Conservation (phyloP, 768 basidiomycete genomes). For the Boletus vinaceobasis region DNA sequence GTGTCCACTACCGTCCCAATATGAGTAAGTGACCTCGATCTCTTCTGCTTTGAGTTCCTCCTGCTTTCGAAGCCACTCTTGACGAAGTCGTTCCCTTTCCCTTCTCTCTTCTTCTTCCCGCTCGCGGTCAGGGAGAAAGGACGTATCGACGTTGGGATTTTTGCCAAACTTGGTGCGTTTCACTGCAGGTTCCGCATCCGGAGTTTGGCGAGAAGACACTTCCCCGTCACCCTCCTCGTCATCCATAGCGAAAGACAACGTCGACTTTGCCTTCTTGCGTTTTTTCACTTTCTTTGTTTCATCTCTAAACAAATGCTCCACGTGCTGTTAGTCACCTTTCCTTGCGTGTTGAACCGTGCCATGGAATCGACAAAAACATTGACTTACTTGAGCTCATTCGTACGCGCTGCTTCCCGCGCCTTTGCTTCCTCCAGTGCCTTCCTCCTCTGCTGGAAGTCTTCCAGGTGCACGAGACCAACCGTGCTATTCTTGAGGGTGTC, state of each 20-base stretch:
- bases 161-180: constrained; percentile 86
- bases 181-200: constrained; percentile 41
- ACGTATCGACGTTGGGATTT: constrained; percentile 96
- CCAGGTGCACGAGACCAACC: constrained; percentile 85
- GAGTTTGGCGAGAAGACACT: constrained; percentile 37
- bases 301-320: constrained; percentile 87
- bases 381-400: constrained; percentile 85
- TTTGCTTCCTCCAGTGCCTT: constrained; percentile 91
- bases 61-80: constrained; percentile 81
- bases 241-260: constrained; percentile 87
- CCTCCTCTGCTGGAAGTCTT: constrained; percentile 87
- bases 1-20: constrained; percentile 98
- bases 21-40: constrained; percentile 93
- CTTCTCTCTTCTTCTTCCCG: constrained; percentile 90
- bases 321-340: constrained; percentile 62
- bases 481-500: constrained; percentile 89
- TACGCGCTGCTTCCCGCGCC: constrained; percentile 81
- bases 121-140: constrained; percentile 96
- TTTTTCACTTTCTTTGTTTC: constrained; percentile 87
- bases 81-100: constrained; percentile 82
- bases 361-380: constrained; percentile 7
- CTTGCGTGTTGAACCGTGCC: constrained; percentile 6
- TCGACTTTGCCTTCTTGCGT: constrained; percentile 88
- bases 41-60: constrained; percentile 65
- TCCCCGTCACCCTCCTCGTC: constrained; percentile 60